A percentile compares a stretch with the other conserved stretches of the same genome.
phyloP scores from a whole-genome alignment of 2,329 filamentous ascomycete species.

The Didymella sp. region DNA sequence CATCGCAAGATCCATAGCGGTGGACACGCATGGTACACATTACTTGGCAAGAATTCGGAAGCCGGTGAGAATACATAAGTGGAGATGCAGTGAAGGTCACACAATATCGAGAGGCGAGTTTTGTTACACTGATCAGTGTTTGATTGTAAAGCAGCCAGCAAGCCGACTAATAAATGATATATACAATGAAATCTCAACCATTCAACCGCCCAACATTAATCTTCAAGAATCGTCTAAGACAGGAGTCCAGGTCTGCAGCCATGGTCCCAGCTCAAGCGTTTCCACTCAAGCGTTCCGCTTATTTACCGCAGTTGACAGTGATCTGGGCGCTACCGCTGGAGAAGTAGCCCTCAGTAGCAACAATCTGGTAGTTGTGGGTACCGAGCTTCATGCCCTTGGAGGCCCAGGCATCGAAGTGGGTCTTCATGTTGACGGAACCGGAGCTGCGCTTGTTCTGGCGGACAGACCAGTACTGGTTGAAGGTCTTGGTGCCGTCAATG shows the following conservation, averaged over 20 bases:
- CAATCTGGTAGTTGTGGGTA: conserved; percentile 52
- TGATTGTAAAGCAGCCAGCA: conserved; percentile 3
- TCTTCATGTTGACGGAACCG: conserved; percentile 43
- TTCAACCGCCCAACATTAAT: background rate
- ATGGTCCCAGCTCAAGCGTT: background rate
- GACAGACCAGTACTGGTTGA: conserved; percentile 61
- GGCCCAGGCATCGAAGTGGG: conserved; percentile 48
- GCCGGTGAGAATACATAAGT: too few species aligned
- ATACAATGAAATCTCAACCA: conserved; percentile 4
- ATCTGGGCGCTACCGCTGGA: conserved; percentile 58
- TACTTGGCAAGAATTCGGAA: background rate
- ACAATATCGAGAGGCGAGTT: background rate
- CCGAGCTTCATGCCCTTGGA: conserved; percentile 42
- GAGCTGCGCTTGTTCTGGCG: conserved; percentile 41
- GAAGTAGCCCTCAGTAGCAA: conserved; percentile 63
- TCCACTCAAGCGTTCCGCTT: conserved; percentile 1
- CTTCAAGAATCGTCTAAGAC: background rate
- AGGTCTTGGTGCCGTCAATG: conserved; percentile 59
- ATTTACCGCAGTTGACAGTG: conserved; percentile 50
- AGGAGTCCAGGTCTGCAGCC: conserved; percentile 15
- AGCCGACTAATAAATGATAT: conserved; percentile 5
- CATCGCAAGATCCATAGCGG: background rate
- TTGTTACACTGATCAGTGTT: conserved; percentile 3
- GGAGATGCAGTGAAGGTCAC: background rate
- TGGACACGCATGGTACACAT: background rate